A percentile compares a stretch with the other conserved stretches of the same genome.
These are phyloP conservation scores for Persicaria maculosa DNA, from an alignment of 148 eudicot species.

Conservation along the genomic window DNA sequence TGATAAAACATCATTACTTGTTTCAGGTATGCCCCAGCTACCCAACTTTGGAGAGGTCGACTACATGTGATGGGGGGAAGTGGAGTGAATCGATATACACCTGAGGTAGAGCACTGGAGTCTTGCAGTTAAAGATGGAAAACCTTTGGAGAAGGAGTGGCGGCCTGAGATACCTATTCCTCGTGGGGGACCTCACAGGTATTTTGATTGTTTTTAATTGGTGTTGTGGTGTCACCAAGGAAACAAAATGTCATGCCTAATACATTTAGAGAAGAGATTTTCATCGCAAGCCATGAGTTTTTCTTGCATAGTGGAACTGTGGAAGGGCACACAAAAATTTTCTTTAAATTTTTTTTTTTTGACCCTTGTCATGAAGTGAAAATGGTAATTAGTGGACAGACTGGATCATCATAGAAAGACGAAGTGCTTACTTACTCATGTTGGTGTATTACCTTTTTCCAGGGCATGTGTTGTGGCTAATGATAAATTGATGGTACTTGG, in stretches of 20 bases:
- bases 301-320: background rate
- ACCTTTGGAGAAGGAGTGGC: slow-evolving; percentile 86
- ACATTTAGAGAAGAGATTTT: background rate
- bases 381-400: background rate
- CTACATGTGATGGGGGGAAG: slow-evolving; percentile 99
- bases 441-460: slow-evolving; percentile 17
- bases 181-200: slow-evolving; percentile 99
- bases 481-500: slow-evolving; percentile 80
- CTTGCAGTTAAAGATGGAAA: slow-evolving; percentile 91
- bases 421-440: background rate
- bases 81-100: slow-evolving; percentile 71
- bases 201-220: background rate
- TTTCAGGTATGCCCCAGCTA: slow-evolving; percentile 97
- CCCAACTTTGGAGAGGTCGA: slow-evolving; percentile 96
- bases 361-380: background rate
- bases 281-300: background rate
- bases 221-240: background rate
- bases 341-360: background rate
- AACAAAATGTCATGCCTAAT: background rate
- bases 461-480: slow-evolving; percentile 80
- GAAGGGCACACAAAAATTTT: background rate
- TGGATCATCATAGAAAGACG: background rate
- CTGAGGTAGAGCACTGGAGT: slow-evolving; percentile 93
- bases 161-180: slow-evolving; percentile 84
- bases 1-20: slow-evolving; percentile 3